Evolutionary conservation across 2,329 filamentous ascomycete species (phyloP).

Genomic region (Dothistroma pini): DNA sequence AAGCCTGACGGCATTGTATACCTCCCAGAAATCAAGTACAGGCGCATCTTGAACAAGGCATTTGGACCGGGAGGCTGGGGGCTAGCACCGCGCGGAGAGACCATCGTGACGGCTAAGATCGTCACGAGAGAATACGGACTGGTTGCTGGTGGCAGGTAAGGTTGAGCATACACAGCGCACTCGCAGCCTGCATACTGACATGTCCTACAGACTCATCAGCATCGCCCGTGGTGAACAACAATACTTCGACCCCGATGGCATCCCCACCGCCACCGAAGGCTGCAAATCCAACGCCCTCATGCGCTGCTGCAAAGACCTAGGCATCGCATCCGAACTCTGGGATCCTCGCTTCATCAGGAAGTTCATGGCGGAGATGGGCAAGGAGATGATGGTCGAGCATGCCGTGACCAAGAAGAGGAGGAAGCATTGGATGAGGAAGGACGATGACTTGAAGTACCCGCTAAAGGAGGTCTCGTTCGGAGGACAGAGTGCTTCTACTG

Average conservation of each 20-base stretch:
- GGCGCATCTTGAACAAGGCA: constrained; percentile 79
- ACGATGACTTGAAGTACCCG: constrained; percentile 66
- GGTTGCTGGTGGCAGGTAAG: constrained; percentile 79
- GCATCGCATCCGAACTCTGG: constrained; percentile 93
- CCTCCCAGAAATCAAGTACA: constrained; percentile 96
- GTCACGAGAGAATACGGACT: constrained; percentile 92
- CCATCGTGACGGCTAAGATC: constrained; percentile 74
- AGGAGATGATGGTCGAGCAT: constrained; percentile 90
- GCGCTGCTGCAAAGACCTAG: constrained; percentile 97
- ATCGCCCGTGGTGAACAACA: constrained; percentile 92
- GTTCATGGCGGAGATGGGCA: constrained; percentile 70
- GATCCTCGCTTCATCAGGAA: constrained; percentile 85
- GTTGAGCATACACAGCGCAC: neutral
- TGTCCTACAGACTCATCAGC: constrained; percentile 67
- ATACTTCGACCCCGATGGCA: constrained; percentile 85
- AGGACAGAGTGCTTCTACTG: neutral
- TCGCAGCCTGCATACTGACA: constrained; percentile 3
- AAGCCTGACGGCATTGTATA: constrained; percentile 98
- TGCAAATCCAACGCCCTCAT: constrained; percentile 98
- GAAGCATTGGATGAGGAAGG: constrained; percentile 82
- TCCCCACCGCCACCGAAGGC: constrained; percentile 91
- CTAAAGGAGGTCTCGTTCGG: constrained; percentile 49
- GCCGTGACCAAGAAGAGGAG: constrained; percentile 79
- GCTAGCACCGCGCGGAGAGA: constrained; percentile 79
- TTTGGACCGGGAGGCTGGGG: constrained; percentile 98